Evolutionary conservation across 495 filamentous ascomycete species (phyloP).

Genomic region (Penicillium bialowiezense): DNA sequence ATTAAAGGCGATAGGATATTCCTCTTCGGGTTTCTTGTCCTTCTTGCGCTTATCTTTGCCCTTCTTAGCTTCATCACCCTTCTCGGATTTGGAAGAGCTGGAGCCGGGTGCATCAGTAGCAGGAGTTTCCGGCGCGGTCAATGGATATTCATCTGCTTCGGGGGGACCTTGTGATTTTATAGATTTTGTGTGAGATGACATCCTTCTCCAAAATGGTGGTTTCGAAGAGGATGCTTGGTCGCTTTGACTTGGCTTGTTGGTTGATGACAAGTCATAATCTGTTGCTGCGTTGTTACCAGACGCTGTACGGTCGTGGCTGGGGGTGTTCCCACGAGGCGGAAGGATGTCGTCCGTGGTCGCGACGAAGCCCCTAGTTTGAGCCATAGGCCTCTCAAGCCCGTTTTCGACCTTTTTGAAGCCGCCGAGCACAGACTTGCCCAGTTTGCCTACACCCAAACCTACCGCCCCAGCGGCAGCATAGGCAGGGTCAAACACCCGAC

Average conservation of each 20-base stretch:
- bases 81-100: slow-evolving; percentile 18
- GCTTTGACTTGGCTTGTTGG: slow-evolving; percentile 1
- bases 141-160: slow-evolving; percentile 38
- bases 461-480: slow-evolving; percentile 48
- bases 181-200: slow-evolving; percentile 31
- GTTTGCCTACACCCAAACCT: slow-evolving; percentile 58
- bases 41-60: slow-evolving; percentile 26
- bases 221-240: slow-evolving; percentile 25
- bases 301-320: slow-evolving; percentile 1
- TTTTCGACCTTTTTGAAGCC: slow-evolving; percentile 46
- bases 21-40: slow-evolving; percentile 37
- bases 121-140: slow-evolving; percentile 35
- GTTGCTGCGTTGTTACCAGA: not conserved
- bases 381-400: slow-evolving; percentile 45
- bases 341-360: slow-evolving; percentile 9
- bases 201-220: slow-evolving; percentile 46
- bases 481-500: slow-evolving; percentile 35
- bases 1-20: slow-evolving; percentile 72
- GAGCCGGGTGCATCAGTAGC: slow-evolving; percentile 13
- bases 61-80: slow-evolving; percentile 16
- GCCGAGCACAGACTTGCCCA: slow-evolving; percentile 54
- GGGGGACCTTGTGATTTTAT: slow-evolving; percentile 24
- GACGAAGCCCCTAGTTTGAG: slow-evolving; percentile 53
- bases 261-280: not conserved
- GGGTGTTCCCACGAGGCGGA: not conserved